phyloP scores from a whole-genome alignment of 257 asterid genomes.

The Solanum sparsipilum region DNA sequence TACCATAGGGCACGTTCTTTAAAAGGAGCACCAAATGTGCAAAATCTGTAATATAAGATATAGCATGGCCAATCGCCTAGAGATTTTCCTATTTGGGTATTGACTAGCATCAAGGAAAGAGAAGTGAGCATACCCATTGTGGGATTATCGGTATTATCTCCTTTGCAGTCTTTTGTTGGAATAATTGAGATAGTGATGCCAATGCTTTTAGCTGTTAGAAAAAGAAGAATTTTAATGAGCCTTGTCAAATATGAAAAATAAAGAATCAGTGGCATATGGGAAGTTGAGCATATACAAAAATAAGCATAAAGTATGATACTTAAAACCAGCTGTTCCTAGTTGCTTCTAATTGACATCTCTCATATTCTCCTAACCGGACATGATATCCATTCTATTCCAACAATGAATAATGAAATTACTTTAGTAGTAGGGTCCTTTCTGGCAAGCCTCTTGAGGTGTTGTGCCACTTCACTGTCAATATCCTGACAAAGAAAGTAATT shows the following conservation, averaged over 20 bases:
- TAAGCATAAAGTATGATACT: not conserved
- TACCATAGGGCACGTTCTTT: not conserved
- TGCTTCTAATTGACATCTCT: not conserved
- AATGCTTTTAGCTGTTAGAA: slow-evolving; percentile 83
- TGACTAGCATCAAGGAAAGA: not conserved
- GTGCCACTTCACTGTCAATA: slow-evolving; percentile 77
- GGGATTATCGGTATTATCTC: slow-evolving; percentile 63
- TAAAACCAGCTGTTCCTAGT: not conserved
- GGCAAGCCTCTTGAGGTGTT: slow-evolving; percentile 84
- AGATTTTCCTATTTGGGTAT: not conserved
- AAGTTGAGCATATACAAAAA: not conserved
- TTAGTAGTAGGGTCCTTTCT: slow-evolving; percentile 93
- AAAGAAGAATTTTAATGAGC: slow-evolving; percentile 9
- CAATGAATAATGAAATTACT: slow-evolving; percentile 25
- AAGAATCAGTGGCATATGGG: not conserved
- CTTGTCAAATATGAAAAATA: slow-evolving; percentile 4
- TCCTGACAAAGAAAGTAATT: slow-evolving; percentile 31
- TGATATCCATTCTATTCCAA: not conserved
- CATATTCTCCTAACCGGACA: not conserved
- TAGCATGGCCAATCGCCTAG: not conserved
- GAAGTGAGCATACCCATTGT: slow-evolving; percentile 66
- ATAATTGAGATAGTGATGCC: slow-evolving; percentile 59
- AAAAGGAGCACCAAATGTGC: not conserved
- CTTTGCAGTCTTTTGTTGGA: slow-evolving; percentile 55
- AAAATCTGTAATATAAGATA: not conserved